These are phyloP conservation scores for Verticillium nubilum DNA, from an alignment of 2,329 filamentous ascomycete genomes.

Conservation along the genomic window DNA sequence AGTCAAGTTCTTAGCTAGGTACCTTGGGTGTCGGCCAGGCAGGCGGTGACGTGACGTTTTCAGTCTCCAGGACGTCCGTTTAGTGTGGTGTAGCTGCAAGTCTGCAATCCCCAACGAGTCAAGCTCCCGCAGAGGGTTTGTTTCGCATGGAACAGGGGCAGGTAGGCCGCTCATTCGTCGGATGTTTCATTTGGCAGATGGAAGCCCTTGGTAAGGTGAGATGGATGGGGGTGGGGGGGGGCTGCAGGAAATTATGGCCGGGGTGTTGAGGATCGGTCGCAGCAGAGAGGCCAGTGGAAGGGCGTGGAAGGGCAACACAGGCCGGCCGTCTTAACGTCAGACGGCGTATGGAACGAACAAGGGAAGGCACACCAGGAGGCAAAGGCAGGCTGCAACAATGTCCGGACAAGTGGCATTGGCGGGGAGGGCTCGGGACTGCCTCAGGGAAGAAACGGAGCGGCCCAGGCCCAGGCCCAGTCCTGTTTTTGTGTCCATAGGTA, in stretches of 20 bases:
- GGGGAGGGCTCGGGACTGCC: too few relatives aligned
- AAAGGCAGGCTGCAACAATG: too few relatives aligned
- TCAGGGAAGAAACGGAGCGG: too few relatives aligned
- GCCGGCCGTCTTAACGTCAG: too few relatives aligned
- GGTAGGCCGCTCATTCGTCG: background rate
- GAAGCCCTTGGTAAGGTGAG: background rate
- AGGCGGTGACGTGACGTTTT: background rate
- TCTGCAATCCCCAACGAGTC: background rate
- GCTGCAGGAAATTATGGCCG: background rate
- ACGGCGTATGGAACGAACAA: too few relatives aligned
- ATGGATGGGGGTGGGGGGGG: background rate
- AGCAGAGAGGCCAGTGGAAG: background rate
- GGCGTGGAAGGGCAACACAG: background rate
- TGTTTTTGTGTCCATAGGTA: too few relatives aligned
- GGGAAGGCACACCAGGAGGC: too few relatives aligned
- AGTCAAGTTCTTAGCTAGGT: background rate
- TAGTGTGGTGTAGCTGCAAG: background rate
- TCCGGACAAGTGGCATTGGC: too few relatives aligned
- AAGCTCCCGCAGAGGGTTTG: background rate
- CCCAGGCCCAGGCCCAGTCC: too few relatives aligned
- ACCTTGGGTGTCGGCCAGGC: background rate
- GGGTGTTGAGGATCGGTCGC: background rate
- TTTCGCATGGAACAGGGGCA: background rate
- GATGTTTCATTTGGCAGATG: background rate
- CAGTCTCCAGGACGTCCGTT: background rate